A percentile compares a stretch with the other conserved stretches of the same genome.
These are phyloP conservation scores for Exophiala viscosa DNA, from an alignment of 2,329 filamentous ascomycete species.

Conservation along the genomic window DNA sequence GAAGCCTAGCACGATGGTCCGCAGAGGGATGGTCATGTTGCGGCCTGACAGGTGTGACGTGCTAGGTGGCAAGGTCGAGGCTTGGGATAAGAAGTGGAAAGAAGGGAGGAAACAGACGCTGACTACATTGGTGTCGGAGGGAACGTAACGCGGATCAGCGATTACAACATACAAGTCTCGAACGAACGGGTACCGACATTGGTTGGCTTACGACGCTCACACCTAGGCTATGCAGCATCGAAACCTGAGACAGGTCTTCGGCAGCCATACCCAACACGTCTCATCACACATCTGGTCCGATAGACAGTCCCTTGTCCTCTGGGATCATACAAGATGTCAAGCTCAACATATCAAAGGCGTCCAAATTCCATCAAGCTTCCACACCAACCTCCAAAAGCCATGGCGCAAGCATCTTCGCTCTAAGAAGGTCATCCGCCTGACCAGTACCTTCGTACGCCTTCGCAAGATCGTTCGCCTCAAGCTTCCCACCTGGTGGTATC, in stretches of 20 bases:
- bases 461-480: constrained; percentile 68
- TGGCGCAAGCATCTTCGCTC: constrained; percentile 73
- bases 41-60: constrained; percentile 65
- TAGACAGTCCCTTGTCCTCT: too few species aligned
- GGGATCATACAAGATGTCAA: too few species aligned
- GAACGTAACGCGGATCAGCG: constrained; percentile 11
- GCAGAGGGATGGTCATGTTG: constrained; percentile 74
- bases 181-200: too few species aligned
- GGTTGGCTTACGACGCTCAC: too few species aligned
- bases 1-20: constrained; percentile 60
- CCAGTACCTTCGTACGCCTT: constrained; percentile 71
- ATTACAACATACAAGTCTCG: too few species aligned
- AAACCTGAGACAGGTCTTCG: too few species aligned
- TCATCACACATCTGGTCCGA: too few species aligned
- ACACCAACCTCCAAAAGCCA: constrained; percentile 53
- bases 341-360: not conserved
- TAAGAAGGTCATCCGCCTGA: constrained; percentile 68
- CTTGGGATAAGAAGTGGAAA: constrained; percentile 73
- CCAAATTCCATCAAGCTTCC: not conserved
- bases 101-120: constrained; percentile 67
- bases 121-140: constrained; percentile 50
- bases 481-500: constrained; percentile 66
- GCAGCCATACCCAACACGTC: too few species aligned
- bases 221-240: too few species aligned
- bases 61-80: constrained; percentile 83